Conservation (phyloP, 257 asterid genomes). For the Ocimum tenuiflorum region DNA sequence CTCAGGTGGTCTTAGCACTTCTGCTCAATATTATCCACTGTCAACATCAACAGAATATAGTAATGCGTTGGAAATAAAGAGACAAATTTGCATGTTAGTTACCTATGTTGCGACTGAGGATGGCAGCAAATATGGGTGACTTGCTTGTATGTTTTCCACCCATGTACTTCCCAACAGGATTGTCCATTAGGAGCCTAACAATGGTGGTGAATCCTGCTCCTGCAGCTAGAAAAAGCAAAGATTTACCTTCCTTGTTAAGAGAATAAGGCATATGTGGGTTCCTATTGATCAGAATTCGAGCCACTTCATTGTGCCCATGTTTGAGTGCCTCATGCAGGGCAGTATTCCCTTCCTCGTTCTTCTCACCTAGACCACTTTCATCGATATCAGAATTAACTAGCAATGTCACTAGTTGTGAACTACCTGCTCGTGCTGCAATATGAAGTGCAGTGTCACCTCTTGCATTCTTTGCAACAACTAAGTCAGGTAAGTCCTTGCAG, state of each 20-base stretch:
- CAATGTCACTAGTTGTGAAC: slow-evolving; percentile 25
- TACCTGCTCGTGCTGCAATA: slow-evolving; percentile 47
- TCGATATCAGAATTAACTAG: slow-evolving; percentile 32
- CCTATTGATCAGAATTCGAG: slow-evolving; percentile 34
- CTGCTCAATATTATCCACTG: background rate
- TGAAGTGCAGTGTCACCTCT: slow-evolving; percentile 46
- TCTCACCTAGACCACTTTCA: slow-evolving; percentile 29
- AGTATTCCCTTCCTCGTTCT: slow-evolving; percentile 36
- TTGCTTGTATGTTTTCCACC: slow-evolving; percentile 25
- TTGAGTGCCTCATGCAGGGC: slow-evolving; percentile 42
- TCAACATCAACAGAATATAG: background rate
- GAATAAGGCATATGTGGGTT: slow-evolving; percentile 33
- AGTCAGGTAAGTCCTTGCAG: slow-evolving; percentile 46
- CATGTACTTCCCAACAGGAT: slow-evolving; percentile 31
- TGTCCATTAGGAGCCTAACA: slow-evolving; percentile 37
- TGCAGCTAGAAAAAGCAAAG: slow-evolving; percentile 48
- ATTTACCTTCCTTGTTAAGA: slow-evolving; percentile 36
- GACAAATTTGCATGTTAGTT: background rate
- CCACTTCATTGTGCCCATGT: slow-evolving; percentile 35
- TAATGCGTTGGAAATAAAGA: background rate
- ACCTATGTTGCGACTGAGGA: slow-evolving; percentile 29
- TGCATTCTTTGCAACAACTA: slow-evolving; percentile 37
- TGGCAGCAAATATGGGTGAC: slow-evolving; percentile 39
- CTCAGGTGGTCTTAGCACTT: background rate
- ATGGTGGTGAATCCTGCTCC: slow-evolving; percentile 46